Percentiles rank a stretch among this genome's conserved stretches.
Conservation (phyloP, 495 filamentous ascomycete species). For the Aspergillus cristatus region DNA sequence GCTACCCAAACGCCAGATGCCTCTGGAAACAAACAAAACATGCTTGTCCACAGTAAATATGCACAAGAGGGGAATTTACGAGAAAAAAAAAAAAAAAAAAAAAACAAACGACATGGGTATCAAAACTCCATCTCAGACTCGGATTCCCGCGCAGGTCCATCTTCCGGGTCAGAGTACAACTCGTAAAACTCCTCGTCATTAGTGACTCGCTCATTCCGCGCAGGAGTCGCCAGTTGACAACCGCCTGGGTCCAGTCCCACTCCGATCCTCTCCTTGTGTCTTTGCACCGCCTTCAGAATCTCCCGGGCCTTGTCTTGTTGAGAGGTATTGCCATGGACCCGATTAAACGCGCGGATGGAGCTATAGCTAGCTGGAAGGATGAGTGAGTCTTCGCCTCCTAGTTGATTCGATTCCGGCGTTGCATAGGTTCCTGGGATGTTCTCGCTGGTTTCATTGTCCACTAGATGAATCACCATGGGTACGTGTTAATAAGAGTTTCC, state of each 20-base stretch:
- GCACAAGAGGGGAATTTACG: too few species aligned
- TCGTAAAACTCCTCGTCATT: constrained; percentile 36
- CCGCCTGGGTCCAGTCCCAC: constrained; percentile 39
- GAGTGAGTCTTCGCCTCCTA: constrained; percentile 19
- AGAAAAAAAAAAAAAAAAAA: too few species aligned
- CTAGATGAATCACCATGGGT: constrained; percentile 5
- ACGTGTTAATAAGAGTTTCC: constrained; percentile 11
- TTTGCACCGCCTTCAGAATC: constrained; percentile 26
- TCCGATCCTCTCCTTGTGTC: constrained; percentile 39
- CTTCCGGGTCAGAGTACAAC: constrained; percentile 3
- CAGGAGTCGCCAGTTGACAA: constrained; percentile 17
- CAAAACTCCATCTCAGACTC: too few species aligned
- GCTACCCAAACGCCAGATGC: too few species aligned
- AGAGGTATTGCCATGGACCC: constrained; percentile 28
- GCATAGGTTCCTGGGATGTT: constrained; percentile 10
- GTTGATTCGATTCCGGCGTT: constrained; percentile 14
- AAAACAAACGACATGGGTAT: too few species aligned
- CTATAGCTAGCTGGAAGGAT: constrained; percentile 26
- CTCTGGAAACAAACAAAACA: too few species aligned
- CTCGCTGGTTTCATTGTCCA: constrained; percentile 3
- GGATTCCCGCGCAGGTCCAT: too few species aligned
- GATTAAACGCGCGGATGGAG: constrained; percentile 29
- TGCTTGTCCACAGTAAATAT: too few species aligned
- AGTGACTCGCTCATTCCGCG: constrained; percentile 20
- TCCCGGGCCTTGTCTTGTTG: constrained; percentile 30